Percentiles rank a stretch among this genome's conserved stretches.
Conservation (phyloP, 805 yeast species). For the Zygosaccharomyces bisporus region DNA sequence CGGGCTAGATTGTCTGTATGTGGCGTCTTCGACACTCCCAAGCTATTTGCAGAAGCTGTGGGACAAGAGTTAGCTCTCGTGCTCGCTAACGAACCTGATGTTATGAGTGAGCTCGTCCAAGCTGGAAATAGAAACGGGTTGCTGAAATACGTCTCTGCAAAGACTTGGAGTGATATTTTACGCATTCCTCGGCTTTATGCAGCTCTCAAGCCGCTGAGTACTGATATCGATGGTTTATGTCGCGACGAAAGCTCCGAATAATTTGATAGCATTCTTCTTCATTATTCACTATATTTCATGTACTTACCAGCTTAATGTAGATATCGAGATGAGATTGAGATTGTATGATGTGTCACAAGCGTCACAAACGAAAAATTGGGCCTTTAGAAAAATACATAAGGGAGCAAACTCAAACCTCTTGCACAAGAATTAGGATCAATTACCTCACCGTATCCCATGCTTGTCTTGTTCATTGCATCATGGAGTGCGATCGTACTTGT, state of each 20-base stretch:
- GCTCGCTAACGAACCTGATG: conserved; percentile 1
- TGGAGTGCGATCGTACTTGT: not conserved
- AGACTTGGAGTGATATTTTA: conserved; percentile 7
- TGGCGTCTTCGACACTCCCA: conserved; percentile 8
- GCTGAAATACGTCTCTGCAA: conserved; percentile 5
- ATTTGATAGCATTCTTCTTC: not conserved
- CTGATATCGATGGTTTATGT: not conserved
- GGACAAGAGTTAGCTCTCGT: conserved; percentile 5
- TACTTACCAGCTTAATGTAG: not conserved
- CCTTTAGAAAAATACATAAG: not conserved
- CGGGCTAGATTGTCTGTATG: conserved; percentile 8
- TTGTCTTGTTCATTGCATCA: not conserved
- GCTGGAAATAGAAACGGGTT: conserved; percentile 4
- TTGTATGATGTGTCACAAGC: conserved; percentile 1
- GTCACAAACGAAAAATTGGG: too few relatives aligned
- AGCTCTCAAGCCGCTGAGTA: not conserved
- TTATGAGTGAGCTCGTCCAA: conserved; percentile 5
- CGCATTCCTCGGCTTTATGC: conserved; percentile 1
- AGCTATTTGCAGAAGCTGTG: conserved; percentile 9
- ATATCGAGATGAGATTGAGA: not conserved
- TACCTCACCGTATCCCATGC: not conserved
- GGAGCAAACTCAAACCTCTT: not conserved
- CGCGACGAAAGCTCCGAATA: not conserved
- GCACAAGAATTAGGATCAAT: not conserved
- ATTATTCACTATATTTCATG: conserved; percentile 2